Evolutionary conservation across 495 filamentous ascomycete species (phyloP), one percentile per base, ranked within the genome.

Genomic region (Penicillium herquei): DNA sequence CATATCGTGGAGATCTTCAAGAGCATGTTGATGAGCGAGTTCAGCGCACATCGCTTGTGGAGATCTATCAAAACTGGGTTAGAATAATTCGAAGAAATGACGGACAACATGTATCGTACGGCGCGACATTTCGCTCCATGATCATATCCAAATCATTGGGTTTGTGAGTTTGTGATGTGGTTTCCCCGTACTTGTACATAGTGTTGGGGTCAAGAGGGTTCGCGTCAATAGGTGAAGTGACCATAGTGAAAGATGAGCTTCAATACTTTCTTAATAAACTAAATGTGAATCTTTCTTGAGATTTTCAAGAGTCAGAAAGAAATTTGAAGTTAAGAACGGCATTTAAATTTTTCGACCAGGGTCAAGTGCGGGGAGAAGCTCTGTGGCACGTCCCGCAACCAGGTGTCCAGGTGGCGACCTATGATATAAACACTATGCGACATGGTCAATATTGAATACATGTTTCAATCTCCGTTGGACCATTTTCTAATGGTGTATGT

Each of bases 11-110:
- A 68, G 55, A 43, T 61, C 57, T 17, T 68, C 65, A 5, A 66
- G 17, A n/a, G 65, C 65, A 34, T 68, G 63, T 12, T 66, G 60
- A 10, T 68, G 65, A 0, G 65, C 65, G 3, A 66, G 63, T 34
- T 68, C 63, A 4, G 60, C 52, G 34, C 63, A 68, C 51, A 54
- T 59, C 0, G 60, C 35, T 42, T 61, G 52, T 4, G 63, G 52
- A n/a, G 65, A 62, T n/a, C 65, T 68, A 26, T 7, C 8, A 13
- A 51, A 18, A 45, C 17, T 26, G 2, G 8, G 44, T n/a, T 46
- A 26, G 31, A 40, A 32, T n/a, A 17, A 37, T 18, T 21, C 1
- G 7, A 13, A 14, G n/a, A 11, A 11, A 13, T 32, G 13, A 18
- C 8, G 3, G 12, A 3, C 3, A n/a, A 10, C 16, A 13, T 3